phyloP scores from a whole-genome alignment of 2,329 filamentous ascomycete species.

The Cercospora sp. region DNA sequence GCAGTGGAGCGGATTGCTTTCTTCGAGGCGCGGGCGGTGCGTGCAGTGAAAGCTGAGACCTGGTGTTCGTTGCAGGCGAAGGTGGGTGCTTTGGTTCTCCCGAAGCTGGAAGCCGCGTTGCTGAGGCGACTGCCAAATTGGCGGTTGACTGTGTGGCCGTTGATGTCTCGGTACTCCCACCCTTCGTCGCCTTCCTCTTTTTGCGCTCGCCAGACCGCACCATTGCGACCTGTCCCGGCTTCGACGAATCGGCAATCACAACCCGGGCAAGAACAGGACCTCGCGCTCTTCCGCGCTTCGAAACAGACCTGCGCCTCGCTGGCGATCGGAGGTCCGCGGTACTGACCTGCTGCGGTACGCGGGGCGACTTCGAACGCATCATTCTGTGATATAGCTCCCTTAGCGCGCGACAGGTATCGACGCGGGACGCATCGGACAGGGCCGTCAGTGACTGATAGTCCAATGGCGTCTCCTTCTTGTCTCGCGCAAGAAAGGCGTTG shows the following conservation, averaged over 20 bases:
- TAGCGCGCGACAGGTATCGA: slow-evolving; percentile 47
- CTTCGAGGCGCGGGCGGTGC: slow-evolving; percentile 28
- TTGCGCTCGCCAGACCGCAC: slow-evolving; percentile 32
- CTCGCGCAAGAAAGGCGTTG: slow-evolving; percentile 45
- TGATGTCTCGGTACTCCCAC: neutral
- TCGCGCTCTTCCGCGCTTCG: slow-evolving; percentile 23
- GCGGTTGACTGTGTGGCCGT: slow-evolving; percentile 17
- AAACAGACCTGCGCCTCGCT: neutral
- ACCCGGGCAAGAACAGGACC: slow-evolving; percentile 35
- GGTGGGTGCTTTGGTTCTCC: neutral
- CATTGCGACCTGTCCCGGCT: slow-evolving; percentile 34
- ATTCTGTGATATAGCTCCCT: slow-evolving; percentile 42
- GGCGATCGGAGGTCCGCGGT: neutral
- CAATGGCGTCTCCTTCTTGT: slow-evolving; percentile 37
- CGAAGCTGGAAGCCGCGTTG: neutral
- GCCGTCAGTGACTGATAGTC: slow-evolving; percentile 50
- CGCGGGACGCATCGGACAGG: slow-evolving; percentile 48
- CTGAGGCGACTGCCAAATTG: slow-evolving; percentile 9
- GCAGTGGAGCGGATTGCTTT: neutral
- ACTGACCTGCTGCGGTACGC: neutral
- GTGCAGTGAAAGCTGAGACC: neutral
- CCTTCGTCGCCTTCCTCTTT: slow-evolving; percentile 14
- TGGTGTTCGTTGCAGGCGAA: neutral
- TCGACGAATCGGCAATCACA: slow-evolving; percentile 34
- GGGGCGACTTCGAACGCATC: neutral